These are phyloP conservation scores for Aspergillus nidulans DNA, from an alignment of 495 filamentous ascomycete genomes.

Conservation along the genomic window DNA sequence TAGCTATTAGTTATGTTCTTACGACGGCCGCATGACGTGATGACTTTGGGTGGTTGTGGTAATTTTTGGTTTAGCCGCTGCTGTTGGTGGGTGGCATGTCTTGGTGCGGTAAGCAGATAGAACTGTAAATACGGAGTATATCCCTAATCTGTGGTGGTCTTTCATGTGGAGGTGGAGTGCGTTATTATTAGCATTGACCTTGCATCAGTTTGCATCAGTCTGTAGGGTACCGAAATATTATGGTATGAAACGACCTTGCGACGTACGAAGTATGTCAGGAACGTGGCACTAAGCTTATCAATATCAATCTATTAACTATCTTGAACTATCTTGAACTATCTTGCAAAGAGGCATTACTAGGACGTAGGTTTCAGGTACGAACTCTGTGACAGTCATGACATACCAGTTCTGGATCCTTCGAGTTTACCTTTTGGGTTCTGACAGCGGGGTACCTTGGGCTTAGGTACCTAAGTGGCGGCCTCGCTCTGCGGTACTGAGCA, in stretches of 20 bases:
- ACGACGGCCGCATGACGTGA: constrained; percentile 8
- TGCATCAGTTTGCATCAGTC: too few relatives aligned
- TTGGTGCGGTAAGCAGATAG: background rate
- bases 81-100: background rate
- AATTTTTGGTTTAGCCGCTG: background rate
- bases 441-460: background rate
- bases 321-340: too few relatives aligned
- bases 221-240: too few relatives aligned
- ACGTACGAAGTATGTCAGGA: too few relatives aligned
- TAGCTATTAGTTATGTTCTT: constrained; percentile 1
- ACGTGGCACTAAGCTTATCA: too few relatives aligned
- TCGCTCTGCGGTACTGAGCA: too few relatives aligned
- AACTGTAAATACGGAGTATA: background rate
- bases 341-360: background rate
- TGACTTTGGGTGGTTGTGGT: background rate
- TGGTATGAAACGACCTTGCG: too few relatives aligned
- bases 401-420: background rate
- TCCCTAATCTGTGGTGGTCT: background rate
- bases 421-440: background rate
- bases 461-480: too few relatives aligned
- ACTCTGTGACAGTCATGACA: background rate
- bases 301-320: too few relatives aligned
- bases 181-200: background rate
- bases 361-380: too few relatives aligned
- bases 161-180: background rate